phyloP scores from a whole-genome alignment of 2,329 filamentous ascomycete species.

The Fusarium sp. region DNA sequence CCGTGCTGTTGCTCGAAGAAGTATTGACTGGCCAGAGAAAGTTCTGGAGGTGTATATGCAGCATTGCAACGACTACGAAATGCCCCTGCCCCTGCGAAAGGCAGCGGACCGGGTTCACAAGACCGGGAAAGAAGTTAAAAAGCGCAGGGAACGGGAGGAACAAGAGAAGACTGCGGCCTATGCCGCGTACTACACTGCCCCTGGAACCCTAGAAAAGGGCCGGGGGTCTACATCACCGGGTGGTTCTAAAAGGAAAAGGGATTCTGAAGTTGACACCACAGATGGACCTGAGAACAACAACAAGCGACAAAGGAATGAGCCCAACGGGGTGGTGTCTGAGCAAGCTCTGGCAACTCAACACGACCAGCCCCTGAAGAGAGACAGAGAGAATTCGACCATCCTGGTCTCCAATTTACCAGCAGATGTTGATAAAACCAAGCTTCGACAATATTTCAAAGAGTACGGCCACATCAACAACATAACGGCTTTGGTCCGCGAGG shows the following conservation, averaged over 20 bases:
- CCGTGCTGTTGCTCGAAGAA: slow-evolving; percentile 69
- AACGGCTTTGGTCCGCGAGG: slow-evolving; percentile 68
- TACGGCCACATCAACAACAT: slow-evolving; percentile 87
- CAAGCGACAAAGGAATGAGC: slow-evolving; percentile 73
- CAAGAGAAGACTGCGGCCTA: slow-evolving; percentile 66
- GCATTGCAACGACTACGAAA: slow-evolving; percentile 91
- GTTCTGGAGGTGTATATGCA: slow-evolving; percentile 77
- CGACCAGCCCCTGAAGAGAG: slow-evolving; percentile 68
- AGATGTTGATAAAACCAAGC: slow-evolving; percentile 73
- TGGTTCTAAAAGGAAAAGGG: slow-evolving; percentile 78
- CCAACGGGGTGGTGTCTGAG: slow-evolving; percentile 41
- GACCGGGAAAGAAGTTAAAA: slow-evolving; percentile 68
- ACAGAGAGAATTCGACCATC: slow-evolving; percentile 89
- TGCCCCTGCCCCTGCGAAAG: slow-evolving; percentile 75
- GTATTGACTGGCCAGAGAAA: slow-evolving; percentile 80
- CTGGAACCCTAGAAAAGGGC: slow-evolving; percentile 35
- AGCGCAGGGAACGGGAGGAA: slow-evolving; percentile 72
- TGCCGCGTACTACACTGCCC: slow-evolving; percentile 49
- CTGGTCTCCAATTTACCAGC: slow-evolving; percentile 80
- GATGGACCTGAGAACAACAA: slow-evolving; percentile 55
- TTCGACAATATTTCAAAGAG: slow-evolving; percentile 91
- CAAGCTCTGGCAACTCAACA: slow-evolving; percentile 16
- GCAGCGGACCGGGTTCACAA: slow-evolving; percentile 79
- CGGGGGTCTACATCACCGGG: slow-evolving; percentile 49
- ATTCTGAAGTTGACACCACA: slow-evolving; percentile 59